Base-by-base conservation (phyloP, 192 early-diverging fungal genomes). In the Backusella australiensis region DNA sequence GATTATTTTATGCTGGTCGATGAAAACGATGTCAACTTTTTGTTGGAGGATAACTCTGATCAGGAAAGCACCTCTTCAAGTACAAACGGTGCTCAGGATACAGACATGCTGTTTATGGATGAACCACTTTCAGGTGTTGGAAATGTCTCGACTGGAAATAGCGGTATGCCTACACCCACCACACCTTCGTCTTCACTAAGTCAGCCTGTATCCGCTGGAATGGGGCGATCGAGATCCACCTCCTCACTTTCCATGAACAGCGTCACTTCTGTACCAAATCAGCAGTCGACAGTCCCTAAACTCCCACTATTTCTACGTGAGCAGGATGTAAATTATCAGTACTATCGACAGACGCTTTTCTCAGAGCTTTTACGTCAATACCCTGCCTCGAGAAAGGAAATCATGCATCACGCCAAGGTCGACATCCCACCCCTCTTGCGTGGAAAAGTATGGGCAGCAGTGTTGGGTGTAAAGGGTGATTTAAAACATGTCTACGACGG, bases 391-490 rank as follows among this genome's bases (percentile, higher is more conserved):
- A 73, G 80, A 26, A 75, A 83, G 26, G 89, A 90, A 59, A 87
- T 89, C 44, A 70, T 87, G 63, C 84, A 88, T 72, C 89, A 91
- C 68, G 86, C 89, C 29, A 88, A 87, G 69, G 82, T 87, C 2
- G 90, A 91, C 63, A 88, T 91, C 49, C 87, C 88, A 35, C 88
- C 90, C 2, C 72, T 90, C 9, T 66, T 91, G 35, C 86, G 92
- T 6, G 90, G 89, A 21, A 85, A 84, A 74, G 80, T 93, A 2
- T 93, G 92, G 92, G 89, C 92, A 35, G 87, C 88, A 1, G 83
- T 93, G 23, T 71, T 93, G 3, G 87, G 86, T 6, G 82, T 93
- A 12, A 67, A 74, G 9, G 90, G 91, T 6, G 87, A 93, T 63
- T 78, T 85, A 36, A 75, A 90, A 15, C 67, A 84, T 29, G 75